Percentiles rank a stretch among this genome's conserved stretches.
phyloP scores from a whole-genome alignment of 1,284 basidiomycete species.

The Fomitopsis palustris region DNA sequence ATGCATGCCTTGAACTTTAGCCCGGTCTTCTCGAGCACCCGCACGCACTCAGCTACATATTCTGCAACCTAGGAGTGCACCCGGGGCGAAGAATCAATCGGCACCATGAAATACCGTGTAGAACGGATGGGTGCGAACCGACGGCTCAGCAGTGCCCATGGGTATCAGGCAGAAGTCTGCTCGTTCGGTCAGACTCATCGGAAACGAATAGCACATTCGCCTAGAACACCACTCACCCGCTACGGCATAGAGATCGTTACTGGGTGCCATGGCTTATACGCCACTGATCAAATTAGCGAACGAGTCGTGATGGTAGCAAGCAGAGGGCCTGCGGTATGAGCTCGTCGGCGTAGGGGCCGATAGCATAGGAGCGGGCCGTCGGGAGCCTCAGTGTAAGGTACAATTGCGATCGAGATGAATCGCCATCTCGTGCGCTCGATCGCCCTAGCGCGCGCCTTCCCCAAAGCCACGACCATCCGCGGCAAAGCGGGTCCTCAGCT shows the following conservation, averaged over 20 bases:
- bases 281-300: background rate
- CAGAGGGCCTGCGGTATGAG: too few relatives aligned
- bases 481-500: background rate
- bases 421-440: background rate
- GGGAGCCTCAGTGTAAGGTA: background rate
- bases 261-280: background rate
- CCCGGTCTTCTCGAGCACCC: constrained; percentile 72
- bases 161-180: constrained; percentile 83
- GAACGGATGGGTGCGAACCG: constrained; percentile 40
- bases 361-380: too few relatives aligned
- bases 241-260: constrained; percentile 55
- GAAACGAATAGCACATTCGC: background rate
- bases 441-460: background rate
- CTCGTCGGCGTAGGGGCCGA: too few relatives aligned
- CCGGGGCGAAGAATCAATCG: background rate
- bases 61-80: constrained; percentile 51
- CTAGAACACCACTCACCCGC: constrained; percentile 40
- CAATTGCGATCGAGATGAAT: background rate
- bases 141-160: constrained; percentile 69
- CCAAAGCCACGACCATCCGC: background rate
- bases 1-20: constrained; percentile 59
- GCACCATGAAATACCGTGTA: background rate
- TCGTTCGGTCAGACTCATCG: background rate
- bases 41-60: constrained; percentile 75
- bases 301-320: background rate